Evolutionary conservation across 148 eudicot genomes (phyloP), one percentile per base, ranked within the genome.

Genomic region (Euryodendron excelsum): DNA sequence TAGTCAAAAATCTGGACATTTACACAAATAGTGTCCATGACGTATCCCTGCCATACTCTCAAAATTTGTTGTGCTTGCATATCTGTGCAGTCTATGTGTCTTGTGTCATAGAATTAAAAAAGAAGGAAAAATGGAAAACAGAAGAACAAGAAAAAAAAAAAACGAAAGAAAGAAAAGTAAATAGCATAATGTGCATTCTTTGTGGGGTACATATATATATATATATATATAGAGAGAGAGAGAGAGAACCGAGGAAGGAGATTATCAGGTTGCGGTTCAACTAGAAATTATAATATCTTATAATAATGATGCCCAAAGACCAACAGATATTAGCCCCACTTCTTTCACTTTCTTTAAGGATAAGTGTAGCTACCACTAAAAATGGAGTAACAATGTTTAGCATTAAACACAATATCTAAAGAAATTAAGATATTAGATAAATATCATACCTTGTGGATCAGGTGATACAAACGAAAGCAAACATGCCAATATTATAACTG

Each of bases 361-460:
- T n/a, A 33, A 21, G 0, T 55, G 33, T 31, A 44, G 30, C 45
- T 71, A 48, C 62, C 48, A 62, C 66, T 1, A 25, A 77, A 72
- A 67, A 37, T 39, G 48, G n/a, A 68, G 56, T 25, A 64, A 8
- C 21, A 82, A 52, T 64, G 9, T 30, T 53, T n/a, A 33, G 50
- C 31, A 60, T 70, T 23, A 30, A n/a, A 73, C 47, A 50, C 23
- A 10, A 20, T 23, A 41, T n/a, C 62, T 21, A 64, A 65, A 21
- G 31, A 27, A 63, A 53, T 50, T 50, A 28, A 61, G 52, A 64
- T 17, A 14, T 17, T 18, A n/a, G n/a, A 52, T 65, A 60, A 34
- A 78, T 21, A 77, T 23, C 7, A 48, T 88, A 93, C 98, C 98
- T 89, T 93, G 94, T 61, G 77, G 75, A 85, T 93, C 88, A 55